phyloP scores from a whole-genome alignment of 495 filamentous ascomycete genomes.

The Thermothielavioides terrestris region DNA sequence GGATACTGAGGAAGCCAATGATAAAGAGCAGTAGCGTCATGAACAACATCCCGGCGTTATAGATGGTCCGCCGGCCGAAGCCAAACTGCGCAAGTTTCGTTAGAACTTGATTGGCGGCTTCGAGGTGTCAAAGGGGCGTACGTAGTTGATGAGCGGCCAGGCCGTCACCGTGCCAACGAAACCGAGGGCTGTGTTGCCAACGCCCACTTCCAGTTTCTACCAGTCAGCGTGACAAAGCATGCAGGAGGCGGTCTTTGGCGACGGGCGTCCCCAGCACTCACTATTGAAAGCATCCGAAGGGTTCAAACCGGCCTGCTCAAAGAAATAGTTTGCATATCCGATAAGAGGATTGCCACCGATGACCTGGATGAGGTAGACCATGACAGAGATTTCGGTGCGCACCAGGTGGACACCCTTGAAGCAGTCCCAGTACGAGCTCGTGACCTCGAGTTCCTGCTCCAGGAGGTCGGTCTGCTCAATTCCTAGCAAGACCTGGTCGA shows the following conservation, averaged over 20 bases:
- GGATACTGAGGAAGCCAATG: constrained; percentile 50
- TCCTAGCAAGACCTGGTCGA: constrained; percentile 39
- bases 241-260: no score
- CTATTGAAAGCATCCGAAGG: constrained; percentile 42
- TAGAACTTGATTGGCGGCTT: background rate
- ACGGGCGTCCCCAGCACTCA: constrained; percentile 42
- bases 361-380: constrained; percentile 45
- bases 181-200: constrained; percentile 27
- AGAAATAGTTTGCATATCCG: constrained; percentile 57
- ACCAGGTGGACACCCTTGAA: constrained; percentile 47
- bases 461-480: constrained; percentile 54
- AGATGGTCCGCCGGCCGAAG: constrained; percentile 47
- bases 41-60: constrained; percentile 38
- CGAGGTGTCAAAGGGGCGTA: background rate
- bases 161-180: constrained; percentile 44
- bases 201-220: constrained; percentile 45
- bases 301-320: constrained; percentile 49
- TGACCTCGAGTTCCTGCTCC: constrained; percentile 49
- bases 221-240: no score
- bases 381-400: constrained; percentile 47
- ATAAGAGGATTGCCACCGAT: constrained; percentile 45
- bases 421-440: constrained; percentile 47
- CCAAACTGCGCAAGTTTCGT: constrained; percentile 14
- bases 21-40: constrained; percentile 45
- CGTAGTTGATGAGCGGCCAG: constrained; percentile 41